Conservation (phyloP, 331 rosid genomes). For the Telfairia occidentalis region DNA sequence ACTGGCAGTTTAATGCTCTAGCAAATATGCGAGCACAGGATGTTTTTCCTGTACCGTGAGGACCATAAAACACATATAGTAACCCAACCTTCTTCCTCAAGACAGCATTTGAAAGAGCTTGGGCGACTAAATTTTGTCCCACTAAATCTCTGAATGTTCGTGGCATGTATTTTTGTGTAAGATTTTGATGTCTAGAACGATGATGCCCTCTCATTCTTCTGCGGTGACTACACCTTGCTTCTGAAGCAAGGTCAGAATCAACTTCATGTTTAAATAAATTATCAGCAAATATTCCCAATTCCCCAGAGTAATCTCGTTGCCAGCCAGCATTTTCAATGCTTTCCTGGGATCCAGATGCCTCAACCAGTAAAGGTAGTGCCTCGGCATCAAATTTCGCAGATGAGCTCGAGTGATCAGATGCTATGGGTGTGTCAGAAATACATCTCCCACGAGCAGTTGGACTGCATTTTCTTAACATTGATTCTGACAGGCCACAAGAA, state of each 20-base stretch:
- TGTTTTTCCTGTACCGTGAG: slow-evolving; percentile 96
- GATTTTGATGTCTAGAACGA: slow-evolving; percentile 57
- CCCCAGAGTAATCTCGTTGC: slow-evolving; percentile 76
- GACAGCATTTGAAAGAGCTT: slow-evolving; percentile 94
- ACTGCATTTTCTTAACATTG: slow-evolving; percentile 57
- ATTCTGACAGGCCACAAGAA: slow-evolving; percentile 85
- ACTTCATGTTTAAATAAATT: slow-evolving; percentile 66
- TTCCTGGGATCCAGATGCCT: slow-evolving; percentile 69
- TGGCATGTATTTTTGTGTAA: slow-evolving; percentile 89
- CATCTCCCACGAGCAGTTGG: slow-evolving; percentile 47
- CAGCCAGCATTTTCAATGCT: slow-evolving; percentile 69
- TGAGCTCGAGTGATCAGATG: slow-evolving; percentile 58
- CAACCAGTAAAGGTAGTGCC: slow-evolving; percentile 76
- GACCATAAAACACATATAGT: slow-evolving; percentile 88
- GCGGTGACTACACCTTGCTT: slow-evolving; percentile 62
- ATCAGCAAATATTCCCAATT: slow-evolving; percentile 76
- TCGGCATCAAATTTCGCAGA: slow-evolving; percentile 60
- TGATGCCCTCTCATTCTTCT: slow-evolving; percentile 45
- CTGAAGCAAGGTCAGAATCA: slow-evolving; percentile 86
- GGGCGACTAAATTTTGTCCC: slow-evolving; percentile 88
- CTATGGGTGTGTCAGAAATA: slow-evolving; percentile 49
- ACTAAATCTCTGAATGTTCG: slow-evolving; percentile 76
- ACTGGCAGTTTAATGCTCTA: slow-evolving; percentile 83
- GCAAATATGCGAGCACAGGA: slow-evolving; percentile 91
- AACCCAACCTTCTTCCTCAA: slow-evolving; percentile 67